These are phyloP conservation scores for Termitomyces sp. DNA, from an alignment of 768 basidiomycete species.

Conservation along the genomic window DNA sequence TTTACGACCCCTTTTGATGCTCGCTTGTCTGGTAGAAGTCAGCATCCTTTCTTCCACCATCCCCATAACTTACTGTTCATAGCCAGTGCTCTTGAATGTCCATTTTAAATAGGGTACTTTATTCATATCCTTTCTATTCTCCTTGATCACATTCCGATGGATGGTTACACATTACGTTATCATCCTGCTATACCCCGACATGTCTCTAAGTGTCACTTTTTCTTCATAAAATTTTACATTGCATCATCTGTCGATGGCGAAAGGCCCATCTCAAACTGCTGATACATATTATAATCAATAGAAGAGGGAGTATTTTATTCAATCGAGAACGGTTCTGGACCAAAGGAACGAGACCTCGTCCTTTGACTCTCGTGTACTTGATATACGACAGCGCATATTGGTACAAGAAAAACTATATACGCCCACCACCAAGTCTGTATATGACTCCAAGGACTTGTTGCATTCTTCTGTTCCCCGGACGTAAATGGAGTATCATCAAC, in stretches of 20 bases:
- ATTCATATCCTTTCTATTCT: not conserved
- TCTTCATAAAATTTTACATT: not conserved
- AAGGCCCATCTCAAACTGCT: not conserved
- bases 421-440: slow-evolving; percentile 31
- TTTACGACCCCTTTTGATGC: slow-evolving; percentile 4
- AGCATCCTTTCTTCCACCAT: slow-evolving; percentile 14
- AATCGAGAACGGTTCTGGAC: slow-evolving; percentile 3
- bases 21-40: not conserved
- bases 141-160: not conserved
- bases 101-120: slow-evolving; percentile 5
- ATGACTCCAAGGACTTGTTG: slow-evolving; percentile 7
- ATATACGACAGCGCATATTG: slow-evolving; percentile 20
- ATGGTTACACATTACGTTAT: not conserved
- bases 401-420: slow-evolving; percentile 25
- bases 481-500: slow-evolving; percentile 34
- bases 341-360: slow-evolving; percentile 1
- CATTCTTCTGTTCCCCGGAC: not conserved
- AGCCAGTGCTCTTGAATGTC: slow-evolving; percentile 24
- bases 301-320: not conserved
- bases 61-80: slow-evolving; percentile 7
- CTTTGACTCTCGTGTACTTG: slow-evolving; percentile 16
- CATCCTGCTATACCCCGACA: slow-evolving; percentile 7
- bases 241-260: not conserved
- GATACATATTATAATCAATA: not conserved
- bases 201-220: not conserved